These are phyloP conservation scores for Yueomyces sp. DNA, from an alignment of 1,139 yeast genomes.

Conservation along the genomic window DNA sequence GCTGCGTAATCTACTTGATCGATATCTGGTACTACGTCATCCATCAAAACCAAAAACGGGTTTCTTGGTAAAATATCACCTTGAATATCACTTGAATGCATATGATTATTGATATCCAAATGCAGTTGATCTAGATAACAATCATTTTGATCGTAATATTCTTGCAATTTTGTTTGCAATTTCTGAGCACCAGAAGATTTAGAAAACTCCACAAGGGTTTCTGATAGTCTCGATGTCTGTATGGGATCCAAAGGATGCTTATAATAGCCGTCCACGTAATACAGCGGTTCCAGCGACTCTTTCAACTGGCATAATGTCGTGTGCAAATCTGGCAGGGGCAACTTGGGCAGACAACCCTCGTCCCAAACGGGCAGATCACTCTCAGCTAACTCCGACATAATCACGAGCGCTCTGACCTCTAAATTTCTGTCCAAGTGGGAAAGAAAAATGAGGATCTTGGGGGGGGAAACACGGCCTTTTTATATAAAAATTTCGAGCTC, in stretches of 20 bases:
- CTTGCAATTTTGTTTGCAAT: constrained; percentile 41
- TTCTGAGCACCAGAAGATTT: constrained; percentile 30
- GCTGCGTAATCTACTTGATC: constrained; percentile 58
- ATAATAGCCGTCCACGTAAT: constrained; percentile 22
- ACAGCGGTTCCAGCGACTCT: constrained; percentile 20
- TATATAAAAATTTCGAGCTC: too few relatives aligned
- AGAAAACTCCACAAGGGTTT: constrained; percentile 31
- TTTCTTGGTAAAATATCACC: constrained; percentile 65
- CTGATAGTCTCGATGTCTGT: constrained; percentile 9
- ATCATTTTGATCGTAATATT: constrained; percentile 30
- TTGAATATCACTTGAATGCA: constrained; percentile 49
- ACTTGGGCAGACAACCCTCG: constrained; percentile 14
- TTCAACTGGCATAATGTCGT: constrained; percentile 14
- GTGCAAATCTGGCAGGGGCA: constrained; percentile 17
- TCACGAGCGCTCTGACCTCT: constrained; percentile 3
- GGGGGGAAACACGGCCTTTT: too few relatives aligned
- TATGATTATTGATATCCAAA: constrained; percentile 41
- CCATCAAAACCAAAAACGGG: constrained; percentile 60
- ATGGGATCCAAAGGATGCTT: constrained; percentile 17
- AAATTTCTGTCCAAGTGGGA: too few relatives aligned
- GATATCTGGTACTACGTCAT: constrained; percentile 57
- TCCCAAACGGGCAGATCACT: constrained; percentile 3
- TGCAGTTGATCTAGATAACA: constrained; percentile 46
- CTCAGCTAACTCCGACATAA: too few relatives aligned
- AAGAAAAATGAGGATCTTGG: too few relatives aligned